These are phyloP conservation scores for Lipomyces starkeyi DNA, from an alignment of 805 yeast species.

Conservation along the genomic window DNA sequence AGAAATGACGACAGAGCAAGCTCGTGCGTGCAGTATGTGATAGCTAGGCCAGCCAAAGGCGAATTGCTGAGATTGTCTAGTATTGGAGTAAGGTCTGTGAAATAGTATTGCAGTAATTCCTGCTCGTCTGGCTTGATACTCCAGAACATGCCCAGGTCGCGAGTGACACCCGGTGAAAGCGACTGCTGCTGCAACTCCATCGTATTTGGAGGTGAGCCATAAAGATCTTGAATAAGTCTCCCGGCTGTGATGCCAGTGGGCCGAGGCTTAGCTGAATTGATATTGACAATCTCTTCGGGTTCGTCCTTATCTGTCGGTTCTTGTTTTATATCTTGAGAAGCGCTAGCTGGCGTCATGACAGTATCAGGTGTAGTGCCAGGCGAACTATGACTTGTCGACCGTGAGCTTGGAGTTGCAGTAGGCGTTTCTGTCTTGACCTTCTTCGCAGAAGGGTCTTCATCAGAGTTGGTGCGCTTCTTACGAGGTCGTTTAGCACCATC, in stretches of 20 bases:
- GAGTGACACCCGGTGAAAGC: slow-evolving; percentile 15
- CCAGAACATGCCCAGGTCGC: slow-evolving; percentile 32
- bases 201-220: background rate
- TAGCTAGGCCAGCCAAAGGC: slow-evolving; percentile 33
- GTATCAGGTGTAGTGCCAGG: background rate
- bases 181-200: background rate
- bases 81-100: slow-evolving; percentile 34
- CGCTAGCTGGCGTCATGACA: background rate
- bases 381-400: background rate
- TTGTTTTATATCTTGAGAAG: background rate
- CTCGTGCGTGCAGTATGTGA: slow-evolving; percentile 35
- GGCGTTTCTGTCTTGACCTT: slow-evolving; percentile 14
- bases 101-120: slow-evolving; percentile 32
- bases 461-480: slow-evolving; percentile 15
- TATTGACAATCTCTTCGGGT: slow-evolving; percentile 2
- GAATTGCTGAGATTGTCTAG: slow-evolving; percentile 33
- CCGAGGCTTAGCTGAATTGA: background rate
- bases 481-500: slow-evolving; percentile 29
- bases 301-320: background rate
- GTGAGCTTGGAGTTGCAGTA: slow-evolving; percentile 6
- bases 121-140: slow-evolving; percentile 33
- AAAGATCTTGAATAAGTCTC: background rate
- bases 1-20: slow-evolving; percentile 33
- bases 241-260: background rate
- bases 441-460: slow-evolving; percentile 1